phyloP scores from a whole-genome alignment of 2,329 filamentous ascomycete species.

The Sporothrix curviconia region DNA sequence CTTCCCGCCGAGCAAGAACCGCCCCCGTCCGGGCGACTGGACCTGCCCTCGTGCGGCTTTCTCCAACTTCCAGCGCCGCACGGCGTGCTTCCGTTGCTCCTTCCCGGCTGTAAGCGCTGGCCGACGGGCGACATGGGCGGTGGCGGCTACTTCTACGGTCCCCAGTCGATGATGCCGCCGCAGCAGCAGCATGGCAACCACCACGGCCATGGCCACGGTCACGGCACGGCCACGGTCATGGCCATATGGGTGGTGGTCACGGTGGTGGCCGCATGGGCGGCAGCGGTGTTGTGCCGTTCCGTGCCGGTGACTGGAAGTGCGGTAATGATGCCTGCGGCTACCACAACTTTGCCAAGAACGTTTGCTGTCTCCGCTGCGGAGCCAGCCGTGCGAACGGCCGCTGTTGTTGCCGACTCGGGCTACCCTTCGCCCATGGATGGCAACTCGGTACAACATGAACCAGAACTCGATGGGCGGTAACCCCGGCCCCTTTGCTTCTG shows the following conservation, averaged over 20 bases:
- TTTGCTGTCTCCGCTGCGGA: conserved; percentile 92
- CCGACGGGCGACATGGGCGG: conserved; percentile 55
- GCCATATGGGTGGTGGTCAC: conserved; percentile 60
- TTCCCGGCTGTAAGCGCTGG: conserved; percentile 89
- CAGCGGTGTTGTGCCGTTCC: conserved; percentile 87
- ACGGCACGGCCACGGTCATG: conserved; percentile 40
- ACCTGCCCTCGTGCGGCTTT: conserved; percentile 99
- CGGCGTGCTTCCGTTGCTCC: conserved; percentile 96
- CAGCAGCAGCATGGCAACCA: conserved; percentile 66
- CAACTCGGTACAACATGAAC: conserved; percentile 73
- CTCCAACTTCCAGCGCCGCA: conserved; percentile 98
- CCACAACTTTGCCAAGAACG: conserved; percentile 99
- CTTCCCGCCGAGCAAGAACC: conserved; percentile 97
- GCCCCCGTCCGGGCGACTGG: conserved; percentile 95
- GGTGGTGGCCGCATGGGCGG: conserved; percentile 75
- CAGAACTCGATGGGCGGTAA: conserved; percentile 81
- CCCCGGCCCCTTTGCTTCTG: conserved; percentile 69
- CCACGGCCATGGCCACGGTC: conserved; percentile 42
- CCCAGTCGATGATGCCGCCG: conserved; percentile 73
- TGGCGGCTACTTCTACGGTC: conserved; percentile 61
- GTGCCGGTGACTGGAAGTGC: conserved; percentile 98
- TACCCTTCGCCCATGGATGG: conserved; percentile 89
- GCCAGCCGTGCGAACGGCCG: conserved; percentile 88
- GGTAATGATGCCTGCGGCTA: conserved; percentile 95
- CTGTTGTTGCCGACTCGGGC: conserved; percentile 87